Conservation (phyloP, 2,329 filamentous ascomycete genomes). For the Claviceps sorghi region DNA sequence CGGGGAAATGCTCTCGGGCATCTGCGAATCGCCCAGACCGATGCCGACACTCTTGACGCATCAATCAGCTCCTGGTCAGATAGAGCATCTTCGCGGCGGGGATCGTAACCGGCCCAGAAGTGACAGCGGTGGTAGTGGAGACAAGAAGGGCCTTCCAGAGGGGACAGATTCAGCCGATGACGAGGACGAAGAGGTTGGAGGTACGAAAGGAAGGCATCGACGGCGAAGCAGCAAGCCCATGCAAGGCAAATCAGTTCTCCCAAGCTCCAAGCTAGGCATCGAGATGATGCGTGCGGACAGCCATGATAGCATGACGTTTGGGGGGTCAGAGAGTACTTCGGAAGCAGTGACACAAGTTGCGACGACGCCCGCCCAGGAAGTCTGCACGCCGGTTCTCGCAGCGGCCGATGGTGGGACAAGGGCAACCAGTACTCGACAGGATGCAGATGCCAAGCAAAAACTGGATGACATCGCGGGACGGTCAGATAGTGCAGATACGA, state of each 20-base stretch:
- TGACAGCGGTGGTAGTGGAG: slow-evolving; percentile 46
- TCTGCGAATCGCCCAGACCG: slow-evolving; percentile 23
- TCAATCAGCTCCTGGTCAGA: slow-evolving; percentile 49
- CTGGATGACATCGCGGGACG: neutral
- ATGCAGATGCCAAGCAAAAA: neutral
- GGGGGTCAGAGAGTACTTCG: slow-evolving; percentile 33
- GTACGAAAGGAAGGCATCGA: slow-evolving; percentile 28
- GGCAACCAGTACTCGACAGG: slow-evolving; percentile 9
- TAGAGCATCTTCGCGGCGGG: slow-evolving; percentile 46
- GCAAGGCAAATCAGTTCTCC: slow-evolving; percentile 39
- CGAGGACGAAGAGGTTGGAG: slow-evolving; percentile 75
- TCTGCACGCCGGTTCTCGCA: slow-evolving; percentile 17
- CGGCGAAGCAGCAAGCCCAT: slow-evolving; percentile 27
- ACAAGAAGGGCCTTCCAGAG: slow-evolving; percentile 55
- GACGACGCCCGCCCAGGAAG: slow-evolving; percentile 33
- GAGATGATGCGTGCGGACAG: slow-evolving; percentile 98
- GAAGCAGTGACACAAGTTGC: slow-evolving; percentile 37
- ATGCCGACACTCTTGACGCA: slow-evolving; percentile 43
- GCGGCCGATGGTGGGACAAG: neutral
- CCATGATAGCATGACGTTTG: slow-evolving; percentile 58
- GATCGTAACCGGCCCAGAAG: slow-evolving; percentile 64
- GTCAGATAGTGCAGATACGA: neutral
- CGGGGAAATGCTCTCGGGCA: slow-evolving; percentile 29
- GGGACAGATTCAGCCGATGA: slow-evolving; percentile 81
- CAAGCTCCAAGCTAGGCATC: slow-evolving; percentile 78